Evolutionary conservation across 2,329 filamentous ascomycete species (phyloP).

Genomic region (Graphilbum sp.): DNA sequence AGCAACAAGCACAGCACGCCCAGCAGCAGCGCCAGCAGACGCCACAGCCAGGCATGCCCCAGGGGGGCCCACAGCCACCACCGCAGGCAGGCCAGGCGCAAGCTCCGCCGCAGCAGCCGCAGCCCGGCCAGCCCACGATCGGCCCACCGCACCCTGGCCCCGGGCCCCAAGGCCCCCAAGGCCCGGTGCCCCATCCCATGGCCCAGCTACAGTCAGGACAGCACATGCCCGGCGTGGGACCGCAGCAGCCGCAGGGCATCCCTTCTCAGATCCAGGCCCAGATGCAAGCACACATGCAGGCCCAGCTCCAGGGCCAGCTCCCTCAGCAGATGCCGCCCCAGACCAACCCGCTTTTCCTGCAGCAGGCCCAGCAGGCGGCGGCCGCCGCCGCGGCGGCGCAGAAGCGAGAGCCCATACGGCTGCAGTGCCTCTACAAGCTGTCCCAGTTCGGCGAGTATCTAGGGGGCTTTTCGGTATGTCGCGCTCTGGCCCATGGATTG

Average conservation of each 20-base stretch:
- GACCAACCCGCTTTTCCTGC: slow-evolving; percentile 15
- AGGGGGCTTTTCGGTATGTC: slow-evolving; percentile 28
- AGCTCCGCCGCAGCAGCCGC: slow-evolving; percentile 12
- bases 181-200: slow-evolving; percentile 14
- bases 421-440: slow-evolving; percentile 40
- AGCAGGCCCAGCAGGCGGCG: slow-evolving; percentile 11
- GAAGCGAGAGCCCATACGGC: slow-evolving; percentile 34
- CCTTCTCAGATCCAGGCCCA: slow-evolving; percentile 27
- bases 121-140: slow-evolving; percentile 22
- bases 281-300: slow-evolving; percentile 23
- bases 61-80: slow-evolving; percentile 13
- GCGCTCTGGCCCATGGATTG: too few relatives aligned
- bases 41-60: slow-evolving; percentile 21
- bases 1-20: slow-evolving; percentile 18
- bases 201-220: slow-evolving; percentile 16
- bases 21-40: slow-evolving; percentile 20
- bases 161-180: slow-evolving; percentile 10
- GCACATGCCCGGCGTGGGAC: slow-evolving; percentile 17
- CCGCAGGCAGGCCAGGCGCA: slow-evolving; percentile 16
- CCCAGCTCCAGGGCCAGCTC: slow-evolving; percentile 8
- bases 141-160: slow-evolving; percentile 15
- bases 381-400: slow-evolving; percentile 18
- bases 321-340: slow-evolving; percentile 23
- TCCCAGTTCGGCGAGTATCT: slow-evolving; percentile 48
- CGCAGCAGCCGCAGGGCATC: neutral